Conservation (phyloP, 1,284 basidiomycete species). For the Fereydounia khargensis region DNA sequence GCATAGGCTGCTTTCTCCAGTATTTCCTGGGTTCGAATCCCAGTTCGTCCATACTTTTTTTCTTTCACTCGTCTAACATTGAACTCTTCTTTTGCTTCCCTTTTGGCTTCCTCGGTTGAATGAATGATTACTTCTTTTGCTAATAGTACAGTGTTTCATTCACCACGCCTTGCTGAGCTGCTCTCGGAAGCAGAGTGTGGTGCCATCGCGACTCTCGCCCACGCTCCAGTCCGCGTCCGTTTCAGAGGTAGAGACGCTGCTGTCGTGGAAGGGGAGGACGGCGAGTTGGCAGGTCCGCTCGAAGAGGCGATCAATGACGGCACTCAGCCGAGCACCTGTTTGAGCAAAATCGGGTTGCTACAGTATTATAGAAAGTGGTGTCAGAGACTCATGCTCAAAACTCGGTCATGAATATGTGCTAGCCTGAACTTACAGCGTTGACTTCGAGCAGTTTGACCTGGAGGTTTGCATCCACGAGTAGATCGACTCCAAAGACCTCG, state of each 20-base stretch:
- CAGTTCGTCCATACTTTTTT: background rate
- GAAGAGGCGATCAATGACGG: conserved; percentile 79
- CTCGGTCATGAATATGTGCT: background rate
- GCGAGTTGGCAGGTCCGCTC: conserved; percentile 39
- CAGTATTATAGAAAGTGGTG: too few relatives aligned
- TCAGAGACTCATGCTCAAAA: background rate
- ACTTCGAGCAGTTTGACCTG: conserved; percentile 74
- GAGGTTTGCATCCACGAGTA: conserved; percentile 68
- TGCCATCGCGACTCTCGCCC: conserved; percentile 28
- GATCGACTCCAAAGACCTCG: conserved; percentile 90
- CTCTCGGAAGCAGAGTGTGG: conserved; percentile 40
- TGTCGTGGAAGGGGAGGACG: conserved; percentile 31
- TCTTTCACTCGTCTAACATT: background rate
- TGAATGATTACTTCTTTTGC: too few relatives aligned
- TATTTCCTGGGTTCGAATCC: conserved; percentile 4
- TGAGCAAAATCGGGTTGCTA: conserved; percentile 89
- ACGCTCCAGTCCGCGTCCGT: conserved; percentile 16
- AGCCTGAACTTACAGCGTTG: conserved; percentile 65
- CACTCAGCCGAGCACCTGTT: conserved; percentile 77
- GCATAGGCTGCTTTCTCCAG: background rate
- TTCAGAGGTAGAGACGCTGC: background rate
- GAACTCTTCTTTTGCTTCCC: background rate
- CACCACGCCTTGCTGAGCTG: conserved; percentile 29
- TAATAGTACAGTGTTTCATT: too few relatives aligned
- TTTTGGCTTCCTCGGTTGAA: background rate